These are phyloP conservation scores for Pseudohyphozyma bogoriensis DNA, from an alignment of 768 basidiomycete genomes.

Conservation along the genomic window DNA sequence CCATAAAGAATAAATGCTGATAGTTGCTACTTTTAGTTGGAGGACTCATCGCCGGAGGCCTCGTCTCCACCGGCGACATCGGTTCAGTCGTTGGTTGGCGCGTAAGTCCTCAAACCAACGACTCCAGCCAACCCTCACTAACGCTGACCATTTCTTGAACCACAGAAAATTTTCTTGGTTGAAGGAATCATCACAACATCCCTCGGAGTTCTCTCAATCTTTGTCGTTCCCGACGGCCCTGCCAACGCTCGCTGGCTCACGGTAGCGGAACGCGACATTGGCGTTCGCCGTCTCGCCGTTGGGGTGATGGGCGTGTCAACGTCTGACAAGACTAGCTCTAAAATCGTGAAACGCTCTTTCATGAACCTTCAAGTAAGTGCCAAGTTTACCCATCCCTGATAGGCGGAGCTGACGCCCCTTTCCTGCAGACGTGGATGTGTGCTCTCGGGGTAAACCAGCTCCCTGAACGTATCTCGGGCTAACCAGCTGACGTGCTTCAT, in stretches of 20 bases:
- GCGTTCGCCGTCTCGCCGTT: constrained; percentile 54
- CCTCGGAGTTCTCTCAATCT: constrained; percentile 50
- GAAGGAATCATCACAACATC: constrained; percentile 1
- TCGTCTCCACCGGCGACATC: constrained; percentile 5
- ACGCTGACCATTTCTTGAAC: constrained; percentile 52
- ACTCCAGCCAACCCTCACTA: background rate
- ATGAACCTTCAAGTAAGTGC: background rate
- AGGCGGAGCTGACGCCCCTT: background rate
- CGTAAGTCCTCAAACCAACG: too few species aligned
- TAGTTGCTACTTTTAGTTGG: background rate
- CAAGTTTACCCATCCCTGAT: background rate
- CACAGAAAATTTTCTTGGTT: constrained; percentile 51
- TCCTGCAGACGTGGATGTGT: background rate
- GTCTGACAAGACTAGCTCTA: constrained; percentile 50
- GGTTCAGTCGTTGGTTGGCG: constrained; percentile 15
- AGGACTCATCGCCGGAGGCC: constrained; percentile 17
- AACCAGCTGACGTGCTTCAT: too few species aligned
- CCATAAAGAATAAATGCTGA: background rate
- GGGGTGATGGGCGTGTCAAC: constrained; percentile 54
- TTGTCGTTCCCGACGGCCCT: constrained; percentile 58
- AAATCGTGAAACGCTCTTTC: constrained; percentile 41
- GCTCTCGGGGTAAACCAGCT: background rate
- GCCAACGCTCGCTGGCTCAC: constrained; percentile 56
- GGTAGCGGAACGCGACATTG: constrained; percentile 47
- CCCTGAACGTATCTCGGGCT: background rate